Evolutionary conservation across 2,329 filamentous ascomycete species (phyloP).

Genomic region (Aspergillus bombycis): DNA sequence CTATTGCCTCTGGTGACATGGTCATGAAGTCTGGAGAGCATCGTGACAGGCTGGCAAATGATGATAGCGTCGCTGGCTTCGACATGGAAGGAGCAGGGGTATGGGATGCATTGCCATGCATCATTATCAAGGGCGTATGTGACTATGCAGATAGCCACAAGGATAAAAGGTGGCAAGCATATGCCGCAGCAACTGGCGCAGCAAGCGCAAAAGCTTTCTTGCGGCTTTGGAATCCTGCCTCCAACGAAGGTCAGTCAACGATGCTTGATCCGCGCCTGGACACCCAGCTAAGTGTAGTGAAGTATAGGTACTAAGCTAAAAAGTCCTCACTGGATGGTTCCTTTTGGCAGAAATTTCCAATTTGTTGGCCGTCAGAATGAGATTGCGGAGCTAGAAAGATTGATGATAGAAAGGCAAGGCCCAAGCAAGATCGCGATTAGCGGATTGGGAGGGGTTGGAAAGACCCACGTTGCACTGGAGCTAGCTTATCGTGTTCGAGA

Average conservation of each 20-base stretch:
- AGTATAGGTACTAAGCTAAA: not conserved
- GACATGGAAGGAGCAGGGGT: not conserved
- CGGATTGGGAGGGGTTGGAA: constrained; percentile 33
- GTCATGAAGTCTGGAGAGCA: not conserved
- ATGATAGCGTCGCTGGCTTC: not conserved
- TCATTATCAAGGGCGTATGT: not conserved
- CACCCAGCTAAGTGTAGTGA: not conserved
- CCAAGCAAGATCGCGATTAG: constrained; percentile 21
- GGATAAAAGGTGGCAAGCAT: not conserved
- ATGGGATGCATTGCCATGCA: not conserved
- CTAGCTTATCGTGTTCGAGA: constrained; percentile 26
- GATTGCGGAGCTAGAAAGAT: constrained; percentile 9
- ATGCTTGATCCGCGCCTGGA: not conserved
- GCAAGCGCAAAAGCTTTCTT: not conserved
- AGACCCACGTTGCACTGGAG: constrained; percentile 33
- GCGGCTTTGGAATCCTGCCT: not conserved
- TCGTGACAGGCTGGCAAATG: not conserved
- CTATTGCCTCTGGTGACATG: not conserved
- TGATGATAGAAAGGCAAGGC: constrained; percentile 4
- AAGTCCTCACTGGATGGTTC: constrained; percentile 7
- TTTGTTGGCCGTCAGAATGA: constrained; percentile 19
- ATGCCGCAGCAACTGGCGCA: not conserved
- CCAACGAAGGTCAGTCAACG: not conserved
- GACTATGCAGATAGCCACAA: not conserved
- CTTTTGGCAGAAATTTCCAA: constrained; percentile 8